Evolutionary conservation across 768 basidiomycete genomes (phyloP).

Genomic region (Coprinopsis cinerea): DNA sequence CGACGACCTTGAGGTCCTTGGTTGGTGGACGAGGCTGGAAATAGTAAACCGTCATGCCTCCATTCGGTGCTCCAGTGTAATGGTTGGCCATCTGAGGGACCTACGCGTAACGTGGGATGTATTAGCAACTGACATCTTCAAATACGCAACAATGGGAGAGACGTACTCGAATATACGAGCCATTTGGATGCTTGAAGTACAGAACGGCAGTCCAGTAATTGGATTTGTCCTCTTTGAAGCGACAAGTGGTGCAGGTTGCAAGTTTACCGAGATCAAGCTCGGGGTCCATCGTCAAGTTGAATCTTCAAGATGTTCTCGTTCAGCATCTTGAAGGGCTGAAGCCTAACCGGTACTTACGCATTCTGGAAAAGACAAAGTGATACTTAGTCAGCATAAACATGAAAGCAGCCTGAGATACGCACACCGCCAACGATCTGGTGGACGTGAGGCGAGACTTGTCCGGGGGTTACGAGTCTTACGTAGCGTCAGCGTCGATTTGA

Average conservation of each 20-base stretch:
- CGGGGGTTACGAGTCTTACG: too few species aligned
- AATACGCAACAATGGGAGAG: not conserved
- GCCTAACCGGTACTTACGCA: too few species aligned
- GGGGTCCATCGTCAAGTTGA: slow-evolving; percentile 12
- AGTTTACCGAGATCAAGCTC: slow-evolving; percentile 1
- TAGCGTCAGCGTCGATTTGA: too few species aligned
- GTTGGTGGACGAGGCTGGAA: slow-evolving; percentile 8
- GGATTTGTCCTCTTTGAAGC: slow-evolving; percentile 13
- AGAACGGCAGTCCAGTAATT: slow-evolving; percentile 14
- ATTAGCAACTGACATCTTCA: not conserved
- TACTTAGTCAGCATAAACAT: too few species aligned
- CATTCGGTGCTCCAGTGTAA: slow-evolving; percentile 5
- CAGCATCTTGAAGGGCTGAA: too few species aligned
- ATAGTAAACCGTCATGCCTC: slow-evolving; percentile 12
- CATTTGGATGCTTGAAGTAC: slow-evolving; percentile 13
- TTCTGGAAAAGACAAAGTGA: too few species aligned
- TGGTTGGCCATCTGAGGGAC: slow-evolving; percentile 10
- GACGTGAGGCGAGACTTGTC: too few species aligned
- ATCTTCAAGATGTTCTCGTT: too few species aligned
- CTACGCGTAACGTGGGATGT: not conserved
- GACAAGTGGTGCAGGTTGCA: slow-evolving; percentile 13
- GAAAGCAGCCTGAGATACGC: too few species aligned
- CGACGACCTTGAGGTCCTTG: slow-evolving; percentile 4
- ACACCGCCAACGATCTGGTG: too few species aligned
- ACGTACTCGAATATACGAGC: slow-evolving; percentile 11